These are phyloP conservation scores for Hyaloscypha bicolor DNA, from an alignment of 495 filamentous ascomycete genomes.

Conservation along the genomic window DNA sequence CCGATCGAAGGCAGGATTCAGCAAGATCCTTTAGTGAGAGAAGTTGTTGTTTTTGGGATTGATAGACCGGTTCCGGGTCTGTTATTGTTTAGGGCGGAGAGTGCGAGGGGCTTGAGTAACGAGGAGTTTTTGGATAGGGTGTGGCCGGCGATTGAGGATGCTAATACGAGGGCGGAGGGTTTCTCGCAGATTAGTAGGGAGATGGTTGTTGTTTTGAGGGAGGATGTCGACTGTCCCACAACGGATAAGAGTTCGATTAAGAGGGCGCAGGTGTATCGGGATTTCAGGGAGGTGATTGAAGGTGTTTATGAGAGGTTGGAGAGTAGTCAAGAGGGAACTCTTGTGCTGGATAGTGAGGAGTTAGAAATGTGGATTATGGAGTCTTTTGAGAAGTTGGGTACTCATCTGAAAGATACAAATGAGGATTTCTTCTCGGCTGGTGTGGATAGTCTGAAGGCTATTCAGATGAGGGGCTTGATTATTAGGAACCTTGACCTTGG, in stretches of 20 bases:
- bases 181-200: constrained; percentile 47
- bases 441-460: constrained; percentile 58
- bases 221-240: constrained; percentile 42
- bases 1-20: constrained; percentile 59
- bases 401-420: constrained; percentile 37
- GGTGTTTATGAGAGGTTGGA: constrained; percentile 41
- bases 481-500: constrained; percentile 34
- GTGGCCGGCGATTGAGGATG: constrained; percentile 47
- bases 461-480: constrained; percentile 32
- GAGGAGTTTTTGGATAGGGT: constrained; percentile 32
- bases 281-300: constrained; percentile 47
- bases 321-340: constrained; percentile 18
- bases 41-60: constrained; percentile 52
- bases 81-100: constrained; percentile 31
- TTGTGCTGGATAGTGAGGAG: constrained; percentile 37
- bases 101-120: constrained; percentile 33
- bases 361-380: constrained; percentile 39
- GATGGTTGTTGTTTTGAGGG: constrained; percentile 34
- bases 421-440: constrained; percentile 57
- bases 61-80: constrained; percentile 35
- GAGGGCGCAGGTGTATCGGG: constrained; percentile 46
- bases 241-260: constrained; percentile 58
- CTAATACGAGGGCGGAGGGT: constrained; percentile 45
- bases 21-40: constrained; percentile 50
- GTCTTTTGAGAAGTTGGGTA: constrained; percentile 11